Evolutionary conservation across 2,329 filamentous ascomycete genomes (phyloP).

Genomic region (Ceratocystis destructans): DNA sequence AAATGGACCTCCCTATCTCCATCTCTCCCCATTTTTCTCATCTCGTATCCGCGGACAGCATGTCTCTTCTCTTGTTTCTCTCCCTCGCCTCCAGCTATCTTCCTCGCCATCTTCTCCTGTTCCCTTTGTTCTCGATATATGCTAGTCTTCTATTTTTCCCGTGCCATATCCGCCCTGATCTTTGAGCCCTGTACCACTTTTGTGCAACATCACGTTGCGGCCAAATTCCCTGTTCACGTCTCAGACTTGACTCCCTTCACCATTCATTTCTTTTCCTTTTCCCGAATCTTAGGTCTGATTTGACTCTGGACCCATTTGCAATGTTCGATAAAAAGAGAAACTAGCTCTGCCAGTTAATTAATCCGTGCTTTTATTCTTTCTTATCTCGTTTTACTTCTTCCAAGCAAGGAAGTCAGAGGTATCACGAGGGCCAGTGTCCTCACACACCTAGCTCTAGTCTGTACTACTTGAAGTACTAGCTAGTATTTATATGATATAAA

Average conservation of each 20-base stretch:
- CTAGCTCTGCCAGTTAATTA: too few relatives aligned
- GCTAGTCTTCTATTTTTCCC: not conserved
- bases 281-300: too few relatives aligned
- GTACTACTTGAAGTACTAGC: not conserved
- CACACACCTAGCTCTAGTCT: not conserved
- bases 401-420: too few relatives aligned
- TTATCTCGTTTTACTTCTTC: too few relatives aligned
- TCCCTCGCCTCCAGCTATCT: too few relatives aligned
- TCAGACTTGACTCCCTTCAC: not conserved
- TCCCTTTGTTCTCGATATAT: not conserved
- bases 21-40: not conserved
- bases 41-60: not conserved
- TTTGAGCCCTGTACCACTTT: not conserved
- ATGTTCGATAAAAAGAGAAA: too few relatives aligned
- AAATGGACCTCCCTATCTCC: not conserved
- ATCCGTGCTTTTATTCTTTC: too few relatives aligned
- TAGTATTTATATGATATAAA: too few relatives aligned
- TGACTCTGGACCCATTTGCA: too few relatives aligned
- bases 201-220: not conserved
- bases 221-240: not conserved
- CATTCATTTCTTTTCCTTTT: not conserved
- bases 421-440: too few relatives aligned
- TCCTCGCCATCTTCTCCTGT: not conserved
- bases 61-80: not conserved
- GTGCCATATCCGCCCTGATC: not conserved